Evolutionary conservation across 139 green algal genomes (phyloP).

Genomic region (Mesostigma viride): DNA sequence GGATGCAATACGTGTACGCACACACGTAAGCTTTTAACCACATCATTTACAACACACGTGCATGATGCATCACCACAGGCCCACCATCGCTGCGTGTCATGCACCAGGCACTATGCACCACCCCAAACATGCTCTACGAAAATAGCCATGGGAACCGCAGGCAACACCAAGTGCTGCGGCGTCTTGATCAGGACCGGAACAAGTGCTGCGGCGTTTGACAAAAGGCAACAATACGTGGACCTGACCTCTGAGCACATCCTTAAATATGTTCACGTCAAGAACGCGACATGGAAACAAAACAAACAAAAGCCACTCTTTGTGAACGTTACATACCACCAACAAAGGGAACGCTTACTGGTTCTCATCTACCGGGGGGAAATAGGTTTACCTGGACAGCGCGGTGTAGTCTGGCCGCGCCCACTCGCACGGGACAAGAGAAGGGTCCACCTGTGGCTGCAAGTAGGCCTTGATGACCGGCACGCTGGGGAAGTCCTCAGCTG

Average conservation of each 20-base stretch:
- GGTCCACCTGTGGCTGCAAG: slow-evolving; percentile 23
- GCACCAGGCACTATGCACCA: no score
- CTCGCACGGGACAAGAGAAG: not conserved
- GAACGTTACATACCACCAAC: not conserved
- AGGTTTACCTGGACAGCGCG: slow-evolving; percentile 2
- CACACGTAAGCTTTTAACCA: no score
- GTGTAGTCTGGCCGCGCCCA: slow-evolving; percentile 24
- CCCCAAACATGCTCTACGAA: no score
- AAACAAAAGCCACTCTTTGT: not conserved
- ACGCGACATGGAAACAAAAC: not conserved
- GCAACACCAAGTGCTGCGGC: no score
- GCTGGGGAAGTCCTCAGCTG: slow-evolving; percentile 27
- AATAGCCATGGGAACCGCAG: no score
- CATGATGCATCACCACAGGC: no score
- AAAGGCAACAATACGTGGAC: not conserved
- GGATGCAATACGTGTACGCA: no score
- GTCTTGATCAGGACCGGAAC: no score
- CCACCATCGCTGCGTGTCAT: no score
- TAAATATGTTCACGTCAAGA: not conserved
- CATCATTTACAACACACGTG: no score
- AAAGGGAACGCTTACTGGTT: not conserved
- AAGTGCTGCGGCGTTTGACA: not conserved
- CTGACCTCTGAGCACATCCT: not conserved
- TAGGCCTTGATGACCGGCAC: slow-evolving; percentile 23
- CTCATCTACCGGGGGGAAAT: not conserved